Base-by-base conservation (phyloP, 495 filamentous ascomycete species). In the Annulohypoxylon nitens region DNA sequence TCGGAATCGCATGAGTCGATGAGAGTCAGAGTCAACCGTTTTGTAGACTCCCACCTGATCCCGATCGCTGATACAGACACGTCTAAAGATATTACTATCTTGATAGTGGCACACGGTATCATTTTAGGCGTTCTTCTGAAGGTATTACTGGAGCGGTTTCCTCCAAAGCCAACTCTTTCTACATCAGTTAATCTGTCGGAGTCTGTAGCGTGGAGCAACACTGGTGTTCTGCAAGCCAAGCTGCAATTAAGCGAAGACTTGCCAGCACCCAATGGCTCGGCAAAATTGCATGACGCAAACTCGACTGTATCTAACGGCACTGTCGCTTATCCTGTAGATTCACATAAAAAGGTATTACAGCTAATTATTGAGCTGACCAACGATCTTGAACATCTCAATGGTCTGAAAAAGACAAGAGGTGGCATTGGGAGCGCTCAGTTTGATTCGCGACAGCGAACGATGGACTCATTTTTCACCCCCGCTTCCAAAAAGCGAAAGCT, bases 41-140 rank as follows among this genome's bases (percentile, higher is more conserved):
- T 97, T 74, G 78, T 97, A 14, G 81, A 89, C 43, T 75, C 78
- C 1, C 82, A 90, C 70, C 81, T 96, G 0, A 68, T 86, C 3
- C 91, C 90, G 20, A 62, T 91, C 20, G 39, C 94, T 11, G 75
- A 83, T 20, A 74, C 77, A 10, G 69, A 78, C 64, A 70, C 10
- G 59, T 61, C 69, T 26, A 70, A 64, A 36, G 64, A 69, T 30
- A 63, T 64, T 7, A 55, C 82, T 1, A 78, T 95, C 10, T 90
- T 88, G 20, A 81, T 95, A 25, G 92, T 95, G 14, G 89, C 93
- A 11, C 94, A 97, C 77, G 94, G 94, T 43, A 89, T 95, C 33
- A 89, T 97, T 23, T 86, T 97, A 0, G 87, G 86, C 20, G 81
- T 88, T 20, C 77, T 97, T 0, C 90, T 93, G 86, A 83, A 84